These are phyloP conservation scores for Penicillium sp. DNA, from an alignment of 2,329 filamentous ascomycete genomes.

Conservation along the genomic window DNA sequence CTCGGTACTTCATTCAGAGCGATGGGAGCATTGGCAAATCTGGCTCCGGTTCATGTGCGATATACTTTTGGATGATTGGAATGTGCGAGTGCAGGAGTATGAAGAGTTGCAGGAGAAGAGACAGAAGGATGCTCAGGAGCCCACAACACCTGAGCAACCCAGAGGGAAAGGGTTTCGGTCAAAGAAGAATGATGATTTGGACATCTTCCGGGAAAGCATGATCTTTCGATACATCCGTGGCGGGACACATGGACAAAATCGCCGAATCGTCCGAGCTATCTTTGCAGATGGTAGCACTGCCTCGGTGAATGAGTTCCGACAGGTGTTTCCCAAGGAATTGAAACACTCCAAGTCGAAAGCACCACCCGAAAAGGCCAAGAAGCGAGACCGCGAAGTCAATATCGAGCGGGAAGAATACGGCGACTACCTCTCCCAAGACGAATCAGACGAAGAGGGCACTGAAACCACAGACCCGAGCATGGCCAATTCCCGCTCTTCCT, in stretches of 20 bases:
- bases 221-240: slow-evolving; percentile 44
- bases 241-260: slow-evolving; percentile 33
- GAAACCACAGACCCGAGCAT: slow-evolving; percentile 14
- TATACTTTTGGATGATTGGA: slow-evolving; percentile 47
- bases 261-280: slow-evolving; percentile 47
- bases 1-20: slow-evolving; percentile 65
- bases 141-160: background rate
- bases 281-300: slow-evolving; percentile 45
- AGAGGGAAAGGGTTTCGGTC: slow-evolving; percentile 1
- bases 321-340: slow-evolving; percentile 48
- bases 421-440: slow-evolving; percentile 43
- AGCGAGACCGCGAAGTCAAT: slow-evolving; percentile 43
- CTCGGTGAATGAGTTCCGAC: slow-evolving; percentile 43
- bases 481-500: slow-evolving; percentile 2
- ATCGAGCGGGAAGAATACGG: slow-evolving; percentile 47
- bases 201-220: slow-evolving; percentile 38
- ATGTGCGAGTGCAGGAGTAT: slow-evolving; percentile 26
- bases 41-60: slow-evolving; percentile 72
- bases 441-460: slow-evolving; percentile 36
- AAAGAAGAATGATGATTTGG: slow-evolving; percentile 6
- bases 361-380: slow-evolving; percentile 30
- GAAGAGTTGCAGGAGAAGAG: slow-evolving; percentile 31
- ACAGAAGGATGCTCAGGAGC: slow-evolving; percentile 18
- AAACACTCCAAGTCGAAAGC: slow-evolving; percentile 32
- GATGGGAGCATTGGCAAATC: slow-evolving; percentile 78